Percentiles rank a stretch among this genome's conserved stretches.
phyloP scores from a whole-genome alignment of 1,139 yeast genomes.

The Yamadazyma atmosphaerica region DNA sequence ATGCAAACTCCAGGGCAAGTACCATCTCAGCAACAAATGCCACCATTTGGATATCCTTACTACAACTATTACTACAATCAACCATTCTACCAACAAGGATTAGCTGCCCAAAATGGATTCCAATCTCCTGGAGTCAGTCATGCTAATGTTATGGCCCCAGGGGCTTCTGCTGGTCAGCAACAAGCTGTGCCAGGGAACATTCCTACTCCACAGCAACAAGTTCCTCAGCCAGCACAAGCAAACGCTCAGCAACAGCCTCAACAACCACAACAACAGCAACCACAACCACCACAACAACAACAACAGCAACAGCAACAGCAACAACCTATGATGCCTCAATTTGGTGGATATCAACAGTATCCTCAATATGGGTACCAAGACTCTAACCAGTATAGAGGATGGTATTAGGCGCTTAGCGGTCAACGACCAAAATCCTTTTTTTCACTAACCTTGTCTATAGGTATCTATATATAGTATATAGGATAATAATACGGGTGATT shows the following conservation, averaged over 20 bases:
- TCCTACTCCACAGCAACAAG: constrained; percentile 26
- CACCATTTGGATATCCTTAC: constrained; percentile 49
- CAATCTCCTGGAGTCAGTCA: constrained; percentile 15
- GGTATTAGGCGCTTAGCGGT: constrained; percentile 24
- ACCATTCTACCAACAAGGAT: constrained; percentile 41
- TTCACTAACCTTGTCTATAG: constrained; percentile 2
- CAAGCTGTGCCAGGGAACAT: constrained; percentile 5
- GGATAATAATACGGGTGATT: constrained; percentile 3
- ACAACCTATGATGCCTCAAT: constrained; percentile 39
- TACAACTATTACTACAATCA: constrained; percentile 46
- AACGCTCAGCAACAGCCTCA: constrained; percentile 12
- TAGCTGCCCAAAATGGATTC: constrained; percentile 25
- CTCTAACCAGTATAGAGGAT: constrained; percentile 41
- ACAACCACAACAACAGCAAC: constrained; percentile 19
- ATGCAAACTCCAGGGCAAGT: constrained; percentile 16
- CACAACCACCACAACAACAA: constrained; percentile 8
- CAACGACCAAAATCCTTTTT: too few species aligned
- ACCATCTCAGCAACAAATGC: constrained; percentile 17
- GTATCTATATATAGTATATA: constrained; percentile 3
- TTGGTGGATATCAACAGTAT: constrained; percentile 49
- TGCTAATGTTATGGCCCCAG: constrained; percentile 10
- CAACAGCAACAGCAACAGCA: constrained; percentile 23
- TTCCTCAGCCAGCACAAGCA: constrained; percentile 17
- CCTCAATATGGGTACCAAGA: constrained; percentile 55
- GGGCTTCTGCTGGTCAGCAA: constrained; percentile 7